Evolutionary conservation across 2,329 filamentous ascomycete genomes (phyloP).

Genomic region (Calonectria naviculata): DNA sequence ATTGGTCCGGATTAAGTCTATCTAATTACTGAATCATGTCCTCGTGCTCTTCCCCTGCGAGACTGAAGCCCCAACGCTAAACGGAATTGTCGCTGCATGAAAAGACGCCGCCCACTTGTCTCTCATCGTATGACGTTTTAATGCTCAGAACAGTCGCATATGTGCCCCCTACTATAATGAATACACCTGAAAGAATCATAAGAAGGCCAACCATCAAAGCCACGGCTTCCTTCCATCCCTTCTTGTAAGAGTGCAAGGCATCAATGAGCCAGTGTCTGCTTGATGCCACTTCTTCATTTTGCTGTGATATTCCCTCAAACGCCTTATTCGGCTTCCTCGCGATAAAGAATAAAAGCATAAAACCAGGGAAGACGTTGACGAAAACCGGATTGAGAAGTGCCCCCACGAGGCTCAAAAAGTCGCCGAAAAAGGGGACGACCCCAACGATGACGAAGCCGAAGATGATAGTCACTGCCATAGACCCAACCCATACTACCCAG

Average conservation of each 20-base stretch:
- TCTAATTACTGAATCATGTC: too few species aligned
- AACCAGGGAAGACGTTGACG: background rate
- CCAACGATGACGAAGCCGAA: background rate
- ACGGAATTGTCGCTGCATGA: background rate
- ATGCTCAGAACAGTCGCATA: background rate
- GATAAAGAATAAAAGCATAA: background rate
- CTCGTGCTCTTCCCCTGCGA: too few species aligned
- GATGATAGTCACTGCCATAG: background rate
- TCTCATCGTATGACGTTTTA: background rate
- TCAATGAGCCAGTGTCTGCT: background rate
- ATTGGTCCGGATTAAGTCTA: too few species aligned
- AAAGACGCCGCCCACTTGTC: background rate
- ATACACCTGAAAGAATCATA: background rate
- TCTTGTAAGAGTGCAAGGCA: background rate
- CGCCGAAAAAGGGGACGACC: background rate
- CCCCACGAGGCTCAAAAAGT: background rate
- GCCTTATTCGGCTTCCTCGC: background rate
- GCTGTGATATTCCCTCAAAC: background rate
- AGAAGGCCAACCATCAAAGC: background rate
- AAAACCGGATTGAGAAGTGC: background rate
- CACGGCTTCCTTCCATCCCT: background rate
- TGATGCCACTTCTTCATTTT: background rate
- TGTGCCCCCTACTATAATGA: background rate
- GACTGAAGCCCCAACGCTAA: too few species aligned
- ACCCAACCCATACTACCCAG: background rate